Percentiles rank a stretch among this genome's conserved stretches.
Evolutionary conservation across 2,329 filamentous ascomycete genomes (phyloP).

Genomic region (Diaporthe citri): DNA sequence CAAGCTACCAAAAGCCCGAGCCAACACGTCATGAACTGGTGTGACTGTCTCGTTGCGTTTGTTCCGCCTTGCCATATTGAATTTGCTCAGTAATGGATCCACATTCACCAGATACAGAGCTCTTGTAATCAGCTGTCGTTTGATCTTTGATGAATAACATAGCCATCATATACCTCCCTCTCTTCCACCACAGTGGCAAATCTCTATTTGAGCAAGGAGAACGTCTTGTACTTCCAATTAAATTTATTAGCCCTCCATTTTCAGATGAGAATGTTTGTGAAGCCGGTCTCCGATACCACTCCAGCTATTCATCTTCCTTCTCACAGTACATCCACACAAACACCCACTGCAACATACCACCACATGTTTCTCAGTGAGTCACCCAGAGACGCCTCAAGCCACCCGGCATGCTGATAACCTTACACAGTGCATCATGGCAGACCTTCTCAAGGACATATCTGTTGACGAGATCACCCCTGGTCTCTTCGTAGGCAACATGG

Average conservation of each 20-base stretch:
- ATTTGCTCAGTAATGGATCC: neutral
- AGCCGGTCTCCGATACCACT: neutral
- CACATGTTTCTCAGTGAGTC: neutral
- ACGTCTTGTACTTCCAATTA: too few species aligned
- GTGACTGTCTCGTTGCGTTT: too few species aligned
- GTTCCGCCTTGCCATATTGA: too few species aligned
- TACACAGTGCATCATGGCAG: neutral
- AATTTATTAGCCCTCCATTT: too few species aligned
- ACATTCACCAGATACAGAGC: neutral
- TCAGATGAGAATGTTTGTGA: neutral
- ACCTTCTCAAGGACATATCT: neutral
- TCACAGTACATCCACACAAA: neutral
- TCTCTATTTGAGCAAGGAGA: too few species aligned
- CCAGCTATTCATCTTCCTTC: too few species aligned
- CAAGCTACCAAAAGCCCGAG: neutral
- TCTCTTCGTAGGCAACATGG: slow-evolving; percentile 42
- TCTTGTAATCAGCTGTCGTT: neutral
- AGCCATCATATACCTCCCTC: neutral
- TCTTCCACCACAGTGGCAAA: neutral
- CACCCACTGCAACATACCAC: neutral
- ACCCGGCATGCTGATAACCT: neutral
- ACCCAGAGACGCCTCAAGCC: too few species aligned
- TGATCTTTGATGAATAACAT: neutral
- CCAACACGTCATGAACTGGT: neutral
- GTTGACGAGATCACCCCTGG: slow-evolving; percentile 40